Conservation (phyloP, 495 filamentous ascomycete genomes). For the Lophium mytilinum region DNA sequence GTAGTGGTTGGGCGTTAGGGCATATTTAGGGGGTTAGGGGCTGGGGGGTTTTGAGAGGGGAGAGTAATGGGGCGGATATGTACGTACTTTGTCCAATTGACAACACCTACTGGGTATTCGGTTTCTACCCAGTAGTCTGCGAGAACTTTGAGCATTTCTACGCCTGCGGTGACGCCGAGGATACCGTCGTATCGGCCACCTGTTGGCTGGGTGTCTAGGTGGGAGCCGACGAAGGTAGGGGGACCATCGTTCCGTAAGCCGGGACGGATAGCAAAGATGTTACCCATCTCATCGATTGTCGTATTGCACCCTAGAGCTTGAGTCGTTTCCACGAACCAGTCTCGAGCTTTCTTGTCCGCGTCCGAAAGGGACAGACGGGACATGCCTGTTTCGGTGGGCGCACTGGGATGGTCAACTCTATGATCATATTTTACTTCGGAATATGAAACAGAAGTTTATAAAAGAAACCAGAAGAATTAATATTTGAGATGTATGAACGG, state of each 20-base stretch:
- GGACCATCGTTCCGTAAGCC: constrained; percentile 47
- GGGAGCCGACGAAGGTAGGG: constrained; percentile 62
- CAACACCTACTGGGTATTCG: constrained; percentile 59
- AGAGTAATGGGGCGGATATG: neutral
- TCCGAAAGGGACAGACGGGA: constrained; percentile 59
- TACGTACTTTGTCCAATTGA: constrained; percentile 70
- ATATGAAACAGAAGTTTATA: neutral
- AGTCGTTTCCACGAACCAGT: constrained; percentile 68
- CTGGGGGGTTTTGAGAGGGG: too few relatives aligned
- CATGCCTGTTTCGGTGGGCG: constrained; percentile 56
- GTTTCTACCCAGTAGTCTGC: constrained; percentile 63
- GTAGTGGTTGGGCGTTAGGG: neutral
- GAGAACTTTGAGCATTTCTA: constrained; percentile 62
- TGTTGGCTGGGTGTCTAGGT: constrained; percentile 71
- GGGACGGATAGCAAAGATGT: constrained; percentile 65
- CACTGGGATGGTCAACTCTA: constrained; percentile 29
- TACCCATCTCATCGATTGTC: constrained; percentile 56
- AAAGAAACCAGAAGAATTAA: neutral
- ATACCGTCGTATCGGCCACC: constrained; percentile 75
- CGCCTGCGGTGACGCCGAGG: constrained; percentile 60
- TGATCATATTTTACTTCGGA: neutral
- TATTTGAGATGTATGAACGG: neutral
- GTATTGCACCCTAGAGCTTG: constrained; percentile 54
- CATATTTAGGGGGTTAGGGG: neutral
- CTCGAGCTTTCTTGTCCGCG: constrained; percentile 60